These are phyloP conservation scores for Linum tenue DNA, from an alignment of 345 rosid genomes.

Conservation along the genomic window DNA sequence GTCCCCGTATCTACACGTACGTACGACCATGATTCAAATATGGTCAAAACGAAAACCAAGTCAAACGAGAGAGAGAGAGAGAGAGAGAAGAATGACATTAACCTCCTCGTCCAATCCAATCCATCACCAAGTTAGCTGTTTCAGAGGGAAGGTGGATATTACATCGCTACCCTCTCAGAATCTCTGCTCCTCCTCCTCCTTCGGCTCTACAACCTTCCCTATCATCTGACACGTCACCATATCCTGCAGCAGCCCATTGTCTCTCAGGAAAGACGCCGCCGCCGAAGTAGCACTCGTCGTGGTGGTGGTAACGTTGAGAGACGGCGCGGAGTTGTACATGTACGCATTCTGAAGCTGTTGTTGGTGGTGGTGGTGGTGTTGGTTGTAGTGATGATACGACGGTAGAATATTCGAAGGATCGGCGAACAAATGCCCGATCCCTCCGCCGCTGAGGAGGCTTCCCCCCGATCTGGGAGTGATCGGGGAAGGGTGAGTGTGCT, in stretches of 20 bases:
- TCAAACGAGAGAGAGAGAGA: not conserved
- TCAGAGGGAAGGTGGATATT: too few species aligned
- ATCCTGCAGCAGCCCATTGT: constrained; percentile 89
- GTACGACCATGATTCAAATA: not conserved
- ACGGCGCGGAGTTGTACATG: constrained; percentile 26
- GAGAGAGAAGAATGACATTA: not conserved
- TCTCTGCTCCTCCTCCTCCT: constrained; percentile 20
- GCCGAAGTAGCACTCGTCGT: constrained; percentile 8
- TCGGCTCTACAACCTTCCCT: constrained; percentile 23
- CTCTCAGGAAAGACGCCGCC: constrained; percentile 34
- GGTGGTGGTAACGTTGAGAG: constrained; percentile 22
- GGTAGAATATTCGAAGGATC: constrained; percentile 23
- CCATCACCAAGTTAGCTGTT: not conserved
- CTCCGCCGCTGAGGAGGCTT: constrained; percentile 10
- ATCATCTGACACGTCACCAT: constrained; percentile 65
- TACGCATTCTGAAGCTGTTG: constrained; percentile 33
- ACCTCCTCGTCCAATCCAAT: not conserved
- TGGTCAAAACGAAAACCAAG: not conserved
- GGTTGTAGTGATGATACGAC: constrained; percentile 29
- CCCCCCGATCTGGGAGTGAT: constrained; percentile 48
- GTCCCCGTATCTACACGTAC: not conserved
- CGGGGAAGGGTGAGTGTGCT: constrained; percentile 72
- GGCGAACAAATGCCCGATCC: constrained; percentile 26
- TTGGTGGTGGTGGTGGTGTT: constrained; percentile 25
- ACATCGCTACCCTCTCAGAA: not conserved